A percentile compares a stretch with the other conserved stretches of the same genome.
Conservation (phyloP, 176 grass and related monocot species). For the Miscanthus lutarioriparius region DNA sequence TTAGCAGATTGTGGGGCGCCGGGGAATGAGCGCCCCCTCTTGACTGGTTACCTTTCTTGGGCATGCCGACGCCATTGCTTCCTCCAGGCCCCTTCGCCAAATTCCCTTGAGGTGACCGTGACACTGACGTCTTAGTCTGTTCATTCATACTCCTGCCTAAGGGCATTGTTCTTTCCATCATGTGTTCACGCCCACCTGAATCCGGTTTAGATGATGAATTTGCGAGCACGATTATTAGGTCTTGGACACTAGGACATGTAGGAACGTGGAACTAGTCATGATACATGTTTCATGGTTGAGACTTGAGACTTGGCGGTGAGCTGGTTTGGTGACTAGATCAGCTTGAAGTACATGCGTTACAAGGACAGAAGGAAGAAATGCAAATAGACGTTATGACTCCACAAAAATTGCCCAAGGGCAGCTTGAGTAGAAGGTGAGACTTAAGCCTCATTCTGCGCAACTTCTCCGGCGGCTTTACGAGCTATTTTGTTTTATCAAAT, state of each 20-base stretch:
- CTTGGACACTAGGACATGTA: slow-evolving; percentile 5
- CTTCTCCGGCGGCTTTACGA: too few species aligned
- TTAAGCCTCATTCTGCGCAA: too few species aligned
- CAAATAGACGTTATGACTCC: too few species aligned
- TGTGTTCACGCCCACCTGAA: slow-evolving; percentile 17
- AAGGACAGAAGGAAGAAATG: too few species aligned
- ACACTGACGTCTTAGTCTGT: slow-evolving; percentile 15
- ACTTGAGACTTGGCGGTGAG: not conserved
- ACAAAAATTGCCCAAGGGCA: too few species aligned
- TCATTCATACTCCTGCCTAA: not conserved
- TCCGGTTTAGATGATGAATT: slow-evolving; percentile 9
- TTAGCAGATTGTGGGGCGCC: slow-evolving; percentile 48
- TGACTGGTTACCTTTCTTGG: slow-evolving; percentile 53
- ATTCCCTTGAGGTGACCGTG: slow-evolving; percentile 29
- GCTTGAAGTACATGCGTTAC: too few species aligned
- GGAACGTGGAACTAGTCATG: slow-evolving; percentile 32
- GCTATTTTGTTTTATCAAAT: too few species aligned
- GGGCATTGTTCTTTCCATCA: slow-evolving; percentile 26
- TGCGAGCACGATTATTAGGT: slow-evolving; percentile 31
- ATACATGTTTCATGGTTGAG: not conserved
- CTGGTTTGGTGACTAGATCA: too few species aligned
- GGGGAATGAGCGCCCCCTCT: slow-evolving; percentile 45
- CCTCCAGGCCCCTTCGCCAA: slow-evolving; percentile 2
- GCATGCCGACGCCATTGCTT: slow-evolving; percentile 21
- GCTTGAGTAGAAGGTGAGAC: too few species aligned